Conservation (phyloP, 345 rosid genomes). For the Acer negundo region DNA sequence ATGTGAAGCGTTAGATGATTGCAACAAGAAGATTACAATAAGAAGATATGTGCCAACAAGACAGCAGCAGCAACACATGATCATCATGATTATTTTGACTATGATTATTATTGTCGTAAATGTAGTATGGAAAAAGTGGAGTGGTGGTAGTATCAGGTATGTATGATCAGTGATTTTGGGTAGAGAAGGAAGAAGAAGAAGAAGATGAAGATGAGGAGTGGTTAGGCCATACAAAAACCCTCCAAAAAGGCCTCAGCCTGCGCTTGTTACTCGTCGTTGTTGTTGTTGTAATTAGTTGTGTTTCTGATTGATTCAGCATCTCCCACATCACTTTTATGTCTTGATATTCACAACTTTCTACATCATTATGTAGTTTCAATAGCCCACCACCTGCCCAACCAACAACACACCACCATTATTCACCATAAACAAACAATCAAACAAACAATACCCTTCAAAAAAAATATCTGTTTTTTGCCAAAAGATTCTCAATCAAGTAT, state of each 20-base stretch:
- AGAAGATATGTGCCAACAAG: too few species aligned
- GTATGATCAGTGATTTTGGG: constrained; percentile 14
- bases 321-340: constrained; percentile 83
- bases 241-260: constrained; percentile 56
- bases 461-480: background rate
- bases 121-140: background rate
- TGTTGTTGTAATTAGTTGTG: constrained; percentile 24
- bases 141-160: background rate
- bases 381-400: constrained; percentile 45
- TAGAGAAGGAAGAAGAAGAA: constrained; percentile 43
- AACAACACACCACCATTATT: too few species aligned
- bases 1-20: too few species aligned
- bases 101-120: background rate
- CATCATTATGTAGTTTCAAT: constrained; percentile 63
- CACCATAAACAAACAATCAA: background rate
- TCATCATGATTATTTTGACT: constrained; percentile 14
- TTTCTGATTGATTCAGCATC: constrained; percentile 57
- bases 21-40: too few species aligned
- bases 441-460: too few species aligned
- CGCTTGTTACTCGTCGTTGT: constrained; percentile 34
- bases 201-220: constrained; percentile 46
- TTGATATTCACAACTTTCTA: constrained; percentile 64
- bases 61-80: too few species aligned
- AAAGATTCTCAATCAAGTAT: background rate
- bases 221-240: constrained; percentile 43